Percentiles rank a stretch among this genome's conserved stretches.
Conservation (phyloP, 73 alveolate genomes). For the Paramecium pentaurelia region DNA sequence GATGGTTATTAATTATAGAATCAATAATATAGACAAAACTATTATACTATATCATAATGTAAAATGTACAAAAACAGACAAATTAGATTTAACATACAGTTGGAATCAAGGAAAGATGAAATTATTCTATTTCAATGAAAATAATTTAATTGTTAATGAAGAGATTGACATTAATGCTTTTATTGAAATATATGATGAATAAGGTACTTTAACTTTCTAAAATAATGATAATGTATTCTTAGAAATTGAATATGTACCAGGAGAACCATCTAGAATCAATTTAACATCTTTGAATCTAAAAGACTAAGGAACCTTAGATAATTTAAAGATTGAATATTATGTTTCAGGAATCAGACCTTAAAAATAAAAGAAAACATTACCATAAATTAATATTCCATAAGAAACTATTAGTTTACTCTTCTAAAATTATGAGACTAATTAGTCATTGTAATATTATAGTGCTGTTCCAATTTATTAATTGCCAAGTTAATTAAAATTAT, state of each 20-base stretch:
- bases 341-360: not conserved
- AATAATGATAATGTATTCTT: not conserved
- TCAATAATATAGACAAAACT: not conserved
- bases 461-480: not conserved
- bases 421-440: not conserved
- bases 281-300: not conserved
- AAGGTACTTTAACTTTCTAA: not conserved
- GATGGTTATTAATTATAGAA: not conserved
- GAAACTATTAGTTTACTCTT: not conserved
- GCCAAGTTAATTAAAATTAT: not conserved
- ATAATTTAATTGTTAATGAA: not conserved
- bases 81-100: not conserved
- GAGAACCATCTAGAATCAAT: not conserved
- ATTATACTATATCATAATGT: not conserved
- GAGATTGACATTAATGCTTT: not conserved
- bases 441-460: not conserved
- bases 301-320: not conserved
- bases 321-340: slow-evolving; percentile 1
- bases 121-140: not conserved
- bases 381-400: not conserved
- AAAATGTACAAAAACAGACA: not conserved
- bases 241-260: slow-evolving; percentile 22
- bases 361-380: not conserved
- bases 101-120: not conserved
- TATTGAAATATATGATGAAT: slow-evolving; percentile 15